Percentiles rank a stretch among this genome's conserved stretches.
Conservation (phyloP, 1,139 yeast species). For the Scheffersomyces segobiensis region DNA sequence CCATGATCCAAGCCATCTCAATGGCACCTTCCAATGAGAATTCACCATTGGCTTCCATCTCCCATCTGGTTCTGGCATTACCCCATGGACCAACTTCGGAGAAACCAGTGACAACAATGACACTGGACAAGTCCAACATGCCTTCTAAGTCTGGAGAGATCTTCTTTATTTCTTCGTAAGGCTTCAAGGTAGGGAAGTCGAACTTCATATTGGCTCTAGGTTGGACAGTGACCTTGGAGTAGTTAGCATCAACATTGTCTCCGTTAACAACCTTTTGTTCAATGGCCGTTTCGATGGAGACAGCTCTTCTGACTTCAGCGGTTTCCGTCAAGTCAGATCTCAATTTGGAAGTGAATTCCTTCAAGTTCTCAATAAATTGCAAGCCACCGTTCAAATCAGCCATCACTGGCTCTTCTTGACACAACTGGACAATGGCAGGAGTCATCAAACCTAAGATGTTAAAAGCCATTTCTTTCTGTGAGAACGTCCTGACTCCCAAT, state of each 20-base stretch:
- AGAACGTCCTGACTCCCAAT: constrained; percentile 94
- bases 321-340: constrained; percentile 82
- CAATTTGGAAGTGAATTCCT: constrained; percentile 79
- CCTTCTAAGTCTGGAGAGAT: constrained; percentile 82
- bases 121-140: constrained; percentile 86
- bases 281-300: constrained; percentile 86
- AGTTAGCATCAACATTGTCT: constrained; percentile 84
- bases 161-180: constrained; percentile 71
- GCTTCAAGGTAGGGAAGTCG: constrained; percentile 85
- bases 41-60: constrained; percentile 94
- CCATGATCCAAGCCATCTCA: constrained; percentile 99
- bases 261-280: constrained; percentile 94
- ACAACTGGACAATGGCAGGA: constrained; percentile 78
- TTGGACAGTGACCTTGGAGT: constrained; percentile 69
- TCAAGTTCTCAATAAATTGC: constrained; percentile 88
- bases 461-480: constrained; percentile 99
- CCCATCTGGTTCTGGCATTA: constrained; percentile 99
- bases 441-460: constrained; percentile 92
- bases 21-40: constrained; percentile 98
- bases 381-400: constrained; percentile 99
- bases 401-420: constrained; percentile 93
- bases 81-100: constrained; percentile 99
- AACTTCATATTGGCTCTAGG: constrained; percentile 96
- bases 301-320: constrained; percentile 93
- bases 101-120: constrained; percentile 94